A percentile compares a stretch with the other conserved stretches of the same genome.
phyloP scores from a whole-genome alignment of 805 yeast genomes.

The Starmerella apicola region DNA sequence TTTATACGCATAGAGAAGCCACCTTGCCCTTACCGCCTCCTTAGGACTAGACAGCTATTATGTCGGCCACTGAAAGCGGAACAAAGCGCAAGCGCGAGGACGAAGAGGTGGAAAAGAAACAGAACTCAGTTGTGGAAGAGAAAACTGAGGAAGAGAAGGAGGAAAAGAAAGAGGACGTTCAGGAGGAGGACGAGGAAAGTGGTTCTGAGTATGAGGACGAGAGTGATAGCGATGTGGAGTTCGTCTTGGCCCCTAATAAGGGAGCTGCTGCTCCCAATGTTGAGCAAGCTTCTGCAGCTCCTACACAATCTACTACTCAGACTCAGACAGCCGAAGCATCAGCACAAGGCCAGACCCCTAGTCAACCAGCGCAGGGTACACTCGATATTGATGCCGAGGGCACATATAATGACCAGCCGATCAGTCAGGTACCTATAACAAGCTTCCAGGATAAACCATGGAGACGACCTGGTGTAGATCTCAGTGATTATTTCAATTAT shows the following conservation, averaged over 20 bases:
- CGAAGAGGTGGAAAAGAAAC: background rate
- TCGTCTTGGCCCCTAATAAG: conserved; percentile 43
- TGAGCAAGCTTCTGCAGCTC: conserved; percentile 2
- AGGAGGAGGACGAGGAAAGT: conserved; percentile 2
- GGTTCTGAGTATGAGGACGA: conserved; percentile 10
- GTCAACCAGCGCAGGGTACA: conserved; percentile 18
- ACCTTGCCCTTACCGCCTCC: background rate
- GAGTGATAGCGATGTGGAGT: conserved; percentile 61
- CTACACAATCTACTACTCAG: background rate
- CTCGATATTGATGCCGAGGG: conserved; percentile 66
- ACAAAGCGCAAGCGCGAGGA: conserved; percentile 1
- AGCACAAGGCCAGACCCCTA: conserved; percentile 6
- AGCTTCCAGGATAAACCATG: conserved; percentile 90
- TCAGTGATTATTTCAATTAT: conserved; percentile 86
- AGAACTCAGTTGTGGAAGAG: conserved; percentile 3
- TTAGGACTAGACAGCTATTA: background rate
- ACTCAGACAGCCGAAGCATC: background rate
- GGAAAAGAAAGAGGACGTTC: conserved; percentile 33
- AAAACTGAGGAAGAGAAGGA: conserved; percentile 28
- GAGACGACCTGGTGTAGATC: conserved; percentile 95
- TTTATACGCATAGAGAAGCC: no score
- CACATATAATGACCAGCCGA: conserved; percentile 63
- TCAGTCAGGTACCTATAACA: conserved; percentile 68
- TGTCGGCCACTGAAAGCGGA: conserved; percentile 2
- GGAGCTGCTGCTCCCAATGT: conserved; percentile 1